phyloP scores from a whole-genome alignment of 2,329 filamentous ascomycete species.

The Sporothrix sp. region DNA sequence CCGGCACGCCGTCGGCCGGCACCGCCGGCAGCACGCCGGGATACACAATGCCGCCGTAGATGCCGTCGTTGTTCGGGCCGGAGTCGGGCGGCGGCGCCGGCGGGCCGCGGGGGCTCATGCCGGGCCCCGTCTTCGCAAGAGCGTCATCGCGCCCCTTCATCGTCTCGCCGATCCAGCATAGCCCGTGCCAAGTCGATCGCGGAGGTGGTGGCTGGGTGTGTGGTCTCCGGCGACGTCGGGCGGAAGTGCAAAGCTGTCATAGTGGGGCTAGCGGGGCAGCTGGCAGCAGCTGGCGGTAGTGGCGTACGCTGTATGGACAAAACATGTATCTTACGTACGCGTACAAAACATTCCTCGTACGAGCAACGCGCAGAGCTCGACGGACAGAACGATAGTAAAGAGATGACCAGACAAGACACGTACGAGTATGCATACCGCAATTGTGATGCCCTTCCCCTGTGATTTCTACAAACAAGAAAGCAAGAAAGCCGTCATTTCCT shows the following conservation, averaged over 20 bases:
- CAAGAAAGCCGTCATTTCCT: no score
- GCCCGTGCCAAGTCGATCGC: no score
- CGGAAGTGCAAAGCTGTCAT: neutral
- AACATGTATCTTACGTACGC: no score
- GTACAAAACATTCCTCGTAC: no score
- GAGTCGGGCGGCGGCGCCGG: neutral
- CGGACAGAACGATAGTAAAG: no score
- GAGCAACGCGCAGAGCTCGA: no score
- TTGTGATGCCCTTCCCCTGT: neutral
- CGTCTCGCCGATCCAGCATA: conserved; percentile 13
- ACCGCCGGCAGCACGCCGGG: conserved; percentile 36
- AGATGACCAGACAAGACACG: no score
- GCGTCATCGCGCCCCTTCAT: conserved; percentile 17
- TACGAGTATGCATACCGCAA: no score
- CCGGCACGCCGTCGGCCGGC: conserved; percentile 24
- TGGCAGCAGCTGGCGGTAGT: conserved; percentile 10
- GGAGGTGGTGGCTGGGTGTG: neutral
- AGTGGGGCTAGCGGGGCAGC: conserved; percentile 10
- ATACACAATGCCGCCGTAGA: conserved; percentile 8
- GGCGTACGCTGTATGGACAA: no score
- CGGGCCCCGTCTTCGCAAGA: conserved; percentile 3
- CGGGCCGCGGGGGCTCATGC: neutral
- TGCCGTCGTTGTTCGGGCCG: neutral
- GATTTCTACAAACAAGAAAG: no score
- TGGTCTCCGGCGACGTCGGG: neutral